Percentiles rank a stretch among this genome's conserved stretches.
These are phyloP conservation scores for Phaeoacremonium minimum DNA, from an alignment of 2,329 filamentous ascomycete genomes.

Conservation along the genomic window DNA sequence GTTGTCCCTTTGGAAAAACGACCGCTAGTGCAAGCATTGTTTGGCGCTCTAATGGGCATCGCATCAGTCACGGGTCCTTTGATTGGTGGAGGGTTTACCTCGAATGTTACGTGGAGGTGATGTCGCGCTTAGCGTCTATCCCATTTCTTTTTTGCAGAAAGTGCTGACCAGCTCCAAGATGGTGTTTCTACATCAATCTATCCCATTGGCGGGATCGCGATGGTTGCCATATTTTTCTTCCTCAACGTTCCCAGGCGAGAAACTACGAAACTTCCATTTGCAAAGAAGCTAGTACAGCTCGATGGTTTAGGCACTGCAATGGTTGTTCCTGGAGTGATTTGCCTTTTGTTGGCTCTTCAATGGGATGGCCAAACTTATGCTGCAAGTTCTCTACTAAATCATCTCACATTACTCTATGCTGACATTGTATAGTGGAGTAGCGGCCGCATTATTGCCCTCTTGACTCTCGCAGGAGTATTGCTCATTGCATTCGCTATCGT, in stretches of 20 bases:
- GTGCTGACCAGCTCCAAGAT: background rate
- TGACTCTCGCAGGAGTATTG: constrained; percentile 20
- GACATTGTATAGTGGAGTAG: constrained; percentile 14
- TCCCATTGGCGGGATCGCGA: no score
- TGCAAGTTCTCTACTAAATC: background rate
- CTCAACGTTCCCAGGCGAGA: constrained; percentile 11
- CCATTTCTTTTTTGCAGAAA: constrained; percentile 12
- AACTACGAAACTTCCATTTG: constrained; percentile 7
- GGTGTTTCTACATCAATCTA: no score
- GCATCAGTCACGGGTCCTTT: constrained; percentile 7
- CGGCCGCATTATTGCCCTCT: constrained; percentile 20
- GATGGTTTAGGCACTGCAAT: constrained; percentile 11
- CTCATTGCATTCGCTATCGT: constrained; percentile 18
- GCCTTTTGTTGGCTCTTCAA: constrained; percentile 15
- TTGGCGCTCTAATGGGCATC: constrained; percentile 3
- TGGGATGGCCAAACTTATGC: constrained; percentile 16
- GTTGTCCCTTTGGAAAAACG: background rate
- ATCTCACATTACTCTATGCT: no score
- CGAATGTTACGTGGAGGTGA: constrained; percentile 17
- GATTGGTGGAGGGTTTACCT: constrained; percentile 16
- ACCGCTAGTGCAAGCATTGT: background rate
- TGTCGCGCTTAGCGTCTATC: constrained; percentile 17
- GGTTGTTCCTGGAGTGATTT: constrained; percentile 14
- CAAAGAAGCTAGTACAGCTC: constrained; percentile 14
- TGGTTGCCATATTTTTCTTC: constrained; percentile 9